Evolutionary conservation across 768 basidiomycete genomes (phyloP), one percentile per base, ranked within the genome.

Genomic region (Albatrellus ellisii): DNA sequence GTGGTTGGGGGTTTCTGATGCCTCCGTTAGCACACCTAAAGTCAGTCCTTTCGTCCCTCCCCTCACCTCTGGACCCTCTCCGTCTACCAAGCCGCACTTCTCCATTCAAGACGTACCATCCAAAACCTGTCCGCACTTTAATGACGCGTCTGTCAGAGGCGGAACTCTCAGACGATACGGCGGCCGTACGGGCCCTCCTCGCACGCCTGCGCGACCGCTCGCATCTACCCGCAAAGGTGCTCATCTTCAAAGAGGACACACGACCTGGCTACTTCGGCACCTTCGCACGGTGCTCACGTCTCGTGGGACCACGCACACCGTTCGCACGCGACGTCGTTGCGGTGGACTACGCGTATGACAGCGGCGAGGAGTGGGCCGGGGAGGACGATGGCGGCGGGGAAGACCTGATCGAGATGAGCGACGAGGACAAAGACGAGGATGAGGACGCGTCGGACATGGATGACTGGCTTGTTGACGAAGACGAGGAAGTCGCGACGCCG

Each of bases 191-290:
- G 21, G 59, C 64, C n/a, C 62, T 89, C 9, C 66, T 82, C 28
- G 55, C 62, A 9, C 59, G 73, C 45, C 68, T 99, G 8, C 63
- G 66, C 39, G 69, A 90, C 46, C 75, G 81, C 10, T 59, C 57
- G 4, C 53, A 65, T 20, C 65, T 89, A 35, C 82, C 82, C 0
- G 74, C 78, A 38, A 98, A 95, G 61, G 75, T 79, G 2, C 65
- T 98, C 29, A 78, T 86, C 45, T 98, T 95, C 59, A 61, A 67
- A 12, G 80, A 81, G 44, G 89, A 98, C 57, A 69, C 72, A 0
- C 76, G 95, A 36, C 94, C 95, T 10, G 90, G 90, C 1, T 98
- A 94, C 60, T 82, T 78, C 52, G 94, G 92, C 17, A 98, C 95
- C 5, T 97, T 87, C 81, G 91, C 90, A 6, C 79, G 82, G 41